phyloP scores from a whole-genome alignment of 768 basidiomycete genomes.

The Boletus subcaerulescens region DNA sequence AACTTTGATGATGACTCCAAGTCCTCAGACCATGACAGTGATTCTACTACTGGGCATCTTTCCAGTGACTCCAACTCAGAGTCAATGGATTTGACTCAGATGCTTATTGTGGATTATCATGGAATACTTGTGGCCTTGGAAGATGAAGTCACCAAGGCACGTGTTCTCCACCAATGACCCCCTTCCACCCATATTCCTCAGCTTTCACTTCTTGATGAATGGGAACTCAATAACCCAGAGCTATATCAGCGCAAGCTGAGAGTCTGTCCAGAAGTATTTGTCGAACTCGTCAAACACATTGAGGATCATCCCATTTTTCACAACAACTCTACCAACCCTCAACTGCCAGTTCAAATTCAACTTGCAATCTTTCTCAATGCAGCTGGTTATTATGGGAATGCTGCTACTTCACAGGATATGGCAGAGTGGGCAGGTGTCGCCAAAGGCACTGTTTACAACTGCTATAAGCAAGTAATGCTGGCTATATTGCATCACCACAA shows the following conservation, averaged over 20 bases:
- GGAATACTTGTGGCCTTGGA: neutral
- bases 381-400: constrained; percentile 22
- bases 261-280: neutral
- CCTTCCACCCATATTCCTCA: neutral
- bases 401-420: constrained; percentile 15
- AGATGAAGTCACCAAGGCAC: neutral
- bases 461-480: neutral
- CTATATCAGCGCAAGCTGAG: neutral
- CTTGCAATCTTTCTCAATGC: neutral
- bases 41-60: too few relatives aligned
- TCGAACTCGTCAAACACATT: neutral
- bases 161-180: neutral
- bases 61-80: too few relatives aligned
- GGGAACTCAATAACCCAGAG: neutral
- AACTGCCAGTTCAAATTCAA: too few relatives aligned
- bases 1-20: too few relatives aligned
- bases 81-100: too few relatives aligned
- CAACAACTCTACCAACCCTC: too few relatives aligned
- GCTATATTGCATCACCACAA: neutral
- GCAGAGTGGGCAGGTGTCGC: neutral
- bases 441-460: constrained; percentile 11
- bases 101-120: too few relatives aligned
- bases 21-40: too few relatives aligned
- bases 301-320: neutral
- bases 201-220: neutral